phyloP scores from a whole-genome alignment of 306 rosid genomes.

The Pyrus betulifolia region DNA sequence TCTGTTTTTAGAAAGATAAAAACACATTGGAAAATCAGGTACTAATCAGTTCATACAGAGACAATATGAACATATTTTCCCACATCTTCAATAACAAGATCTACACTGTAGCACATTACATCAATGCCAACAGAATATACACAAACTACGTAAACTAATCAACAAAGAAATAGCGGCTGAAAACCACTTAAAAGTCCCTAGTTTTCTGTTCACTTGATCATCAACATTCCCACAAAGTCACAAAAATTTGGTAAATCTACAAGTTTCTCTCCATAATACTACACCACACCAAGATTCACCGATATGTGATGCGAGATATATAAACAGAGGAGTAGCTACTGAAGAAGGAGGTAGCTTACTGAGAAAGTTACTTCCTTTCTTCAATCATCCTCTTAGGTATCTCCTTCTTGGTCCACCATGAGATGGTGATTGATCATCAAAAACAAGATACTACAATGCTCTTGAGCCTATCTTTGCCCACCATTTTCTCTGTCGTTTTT shows the following conservation, averaged over 20 bases:
- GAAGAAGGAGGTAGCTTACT: constrained; percentile 17
- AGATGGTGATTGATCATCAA: constrained; percentile 6
- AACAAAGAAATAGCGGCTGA: constrained; percentile 18
- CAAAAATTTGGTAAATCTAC: constrained; percentile 45
- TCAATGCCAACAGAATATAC: constrained; percentile 34
- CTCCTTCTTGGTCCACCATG: constrained; percentile 16
- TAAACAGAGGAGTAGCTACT: constrained; percentile 19
- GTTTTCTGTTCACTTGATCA: constrained; percentile 17
- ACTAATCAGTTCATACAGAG: not conserved
- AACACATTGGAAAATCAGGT: not conserved
- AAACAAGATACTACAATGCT: constrained; percentile 21
- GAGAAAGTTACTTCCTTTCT: constrained; percentile 11
- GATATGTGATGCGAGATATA: constrained; percentile 8
- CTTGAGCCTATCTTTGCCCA: constrained; percentile 63
- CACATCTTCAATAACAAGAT: constrained; percentile 21
- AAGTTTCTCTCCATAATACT: constrained; percentile 25
- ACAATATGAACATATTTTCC: constrained; percentile 35
- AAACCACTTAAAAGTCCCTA: not conserved
- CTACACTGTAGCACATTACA: constrained; percentile 21
- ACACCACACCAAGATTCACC: constrained; percentile 14
- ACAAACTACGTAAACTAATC: constrained; percentile 36
- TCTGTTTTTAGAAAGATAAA: not conserved
- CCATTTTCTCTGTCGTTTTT: constrained; percentile 63
- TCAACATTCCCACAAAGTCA: constrained; percentile 26
- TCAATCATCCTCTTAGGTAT: constrained; percentile 7